Base-by-base conservation (phyloP, 176 grass and related monocot species). In the Echinochloa phyllopogon region DNA sequence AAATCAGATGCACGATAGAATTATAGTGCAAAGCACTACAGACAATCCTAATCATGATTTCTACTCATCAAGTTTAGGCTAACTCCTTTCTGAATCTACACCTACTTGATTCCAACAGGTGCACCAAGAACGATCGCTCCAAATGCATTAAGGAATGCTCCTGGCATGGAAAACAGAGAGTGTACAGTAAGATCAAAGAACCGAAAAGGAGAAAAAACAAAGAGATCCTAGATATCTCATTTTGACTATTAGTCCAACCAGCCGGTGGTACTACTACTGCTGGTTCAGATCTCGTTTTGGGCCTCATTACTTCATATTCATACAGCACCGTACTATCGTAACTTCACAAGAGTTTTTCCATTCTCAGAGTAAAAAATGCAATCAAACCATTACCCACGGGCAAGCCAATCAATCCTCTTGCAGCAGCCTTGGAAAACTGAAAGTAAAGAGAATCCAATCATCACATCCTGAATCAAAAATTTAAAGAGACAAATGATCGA, bases 141-240 rank as follows among this genome's bases (percentile, higher is more conserved):
- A 91, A 96, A 96, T 85, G 96, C 91, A 89, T 99, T 99, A 83
- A 99, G 24, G 43, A 94, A 82, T 10, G 93, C 91, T 44, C 96
- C 96, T 99, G 43, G 37, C 59, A 90, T 36, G 45, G 24, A 1
- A 36, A 10, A 72, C 11, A 48, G 7, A 8, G 20, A 24, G 23
- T 73, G 50, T 60, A 60, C 0, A 15, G 59, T 74, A 74, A 88
- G 77, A 55, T 15, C 10, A 55, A 84, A 79, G 9, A 76, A 80
- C 86, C 36, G 33, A 75, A 66, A 87, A 45, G 0, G 0, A 6
- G 27, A 15, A 55, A 33, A 59, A 48, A 52, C 16, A 45, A 64
- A 23, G 5, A 78, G 3, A 43, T 40, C 56, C 7, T 82, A 53
- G 38, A 56, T 64, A 82, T 16, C 15, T 44, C 53, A 42, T 43